Conservation (phyloP, 306 rosid species). For the Glycyrrhiza uralensis region DNA sequence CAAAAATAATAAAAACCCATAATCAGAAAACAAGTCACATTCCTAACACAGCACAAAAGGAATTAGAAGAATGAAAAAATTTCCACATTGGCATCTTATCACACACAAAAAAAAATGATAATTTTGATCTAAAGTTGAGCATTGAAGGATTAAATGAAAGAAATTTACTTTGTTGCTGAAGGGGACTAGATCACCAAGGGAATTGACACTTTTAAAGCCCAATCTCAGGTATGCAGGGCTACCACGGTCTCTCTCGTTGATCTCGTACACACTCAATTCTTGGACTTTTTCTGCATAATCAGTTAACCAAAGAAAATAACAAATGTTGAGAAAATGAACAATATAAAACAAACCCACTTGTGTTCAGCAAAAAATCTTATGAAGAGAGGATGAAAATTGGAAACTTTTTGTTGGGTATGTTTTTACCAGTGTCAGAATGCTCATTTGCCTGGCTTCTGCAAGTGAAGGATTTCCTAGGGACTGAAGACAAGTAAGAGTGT, state of each 20-base stretch:
- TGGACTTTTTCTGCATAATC: constrained; percentile 44
- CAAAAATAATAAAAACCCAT: too few species aligned
- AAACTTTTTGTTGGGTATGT: neutral
- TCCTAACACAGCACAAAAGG: too few species aligned
- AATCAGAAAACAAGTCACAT: too few species aligned
- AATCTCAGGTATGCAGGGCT: constrained; percentile 65
- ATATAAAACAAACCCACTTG: neutral
- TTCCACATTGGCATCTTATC: too few species aligned
- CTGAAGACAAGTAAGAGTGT: constrained; percentile 4
- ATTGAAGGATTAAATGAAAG: neutral
- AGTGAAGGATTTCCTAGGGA: constrained; percentile 28
- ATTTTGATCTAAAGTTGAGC: neutral
- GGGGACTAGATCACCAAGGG: constrained; percentile 70
- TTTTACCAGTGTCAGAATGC: constrained; percentile 18
- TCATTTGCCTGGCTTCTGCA: constrained; percentile 30
- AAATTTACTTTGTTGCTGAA: constrained; percentile 40
- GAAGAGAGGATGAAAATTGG: neutral
- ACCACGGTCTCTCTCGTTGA: constrained; percentile 63
- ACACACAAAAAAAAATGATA: too few species aligned
- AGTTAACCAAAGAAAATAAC: neutral
- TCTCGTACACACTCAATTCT: constrained; percentile 56
- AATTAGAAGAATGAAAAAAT: too few species aligned
- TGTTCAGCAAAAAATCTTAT: neutral
- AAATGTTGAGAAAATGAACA: neutral
- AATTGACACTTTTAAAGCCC: constrained; percentile 52